Conservation (phyloP, 2,329 filamentous ascomycete genomes). For the Colletotrichum cereale region DNA sequence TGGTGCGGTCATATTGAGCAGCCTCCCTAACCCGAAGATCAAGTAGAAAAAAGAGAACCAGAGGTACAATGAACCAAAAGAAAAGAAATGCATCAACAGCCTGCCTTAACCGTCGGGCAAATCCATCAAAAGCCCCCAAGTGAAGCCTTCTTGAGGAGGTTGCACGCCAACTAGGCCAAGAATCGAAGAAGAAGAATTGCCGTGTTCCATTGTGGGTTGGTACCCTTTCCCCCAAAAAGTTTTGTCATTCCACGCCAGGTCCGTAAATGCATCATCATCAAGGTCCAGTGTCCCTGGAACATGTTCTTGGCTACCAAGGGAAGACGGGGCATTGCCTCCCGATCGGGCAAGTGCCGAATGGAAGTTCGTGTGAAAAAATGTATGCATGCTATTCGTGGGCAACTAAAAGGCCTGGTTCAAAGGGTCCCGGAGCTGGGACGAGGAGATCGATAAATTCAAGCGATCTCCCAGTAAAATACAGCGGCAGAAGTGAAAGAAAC, state of each 20-base stretch:
- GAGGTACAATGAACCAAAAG: constrained; percentile 38
- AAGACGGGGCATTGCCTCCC: constrained; percentile 17
- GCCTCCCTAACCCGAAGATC: constrained; percentile 35
- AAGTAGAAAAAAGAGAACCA: constrained; percentile 24
- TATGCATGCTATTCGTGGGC: constrained; percentile 39
- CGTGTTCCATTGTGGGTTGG: constrained; percentile 35
- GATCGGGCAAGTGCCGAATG: constrained; percentile 39
- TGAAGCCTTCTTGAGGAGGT: not conserved
- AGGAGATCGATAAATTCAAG: constrained; percentile 49
- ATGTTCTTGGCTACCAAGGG: constrained; percentile 25
- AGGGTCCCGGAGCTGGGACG: constrained; percentile 30
- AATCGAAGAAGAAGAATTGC: constrained; percentile 32
- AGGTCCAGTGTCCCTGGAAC: constrained; percentile 38
- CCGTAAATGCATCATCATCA: constrained; percentile 42
- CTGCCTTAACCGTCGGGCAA: not conserved
- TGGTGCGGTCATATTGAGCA: constrained; percentile 25
- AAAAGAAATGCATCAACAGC: constrained; percentile 16
- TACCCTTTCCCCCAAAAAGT: constrained; percentile 20
- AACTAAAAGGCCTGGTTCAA: constrained; percentile 40
- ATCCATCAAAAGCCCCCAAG: not conserved
- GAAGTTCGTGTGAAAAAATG: constrained; percentile 27
- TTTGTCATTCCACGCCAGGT: constrained; percentile 36
- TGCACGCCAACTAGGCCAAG: not conserved
- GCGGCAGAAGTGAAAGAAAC: constrained; percentile 49
- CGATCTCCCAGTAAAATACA: constrained; percentile 51